Percentiles rank a stretch among this genome's conserved stretches.
phyloP scores from a whole-genome alignment of 2,329 filamentous ascomycete species.

The Aspergillus piperis region DNA sequence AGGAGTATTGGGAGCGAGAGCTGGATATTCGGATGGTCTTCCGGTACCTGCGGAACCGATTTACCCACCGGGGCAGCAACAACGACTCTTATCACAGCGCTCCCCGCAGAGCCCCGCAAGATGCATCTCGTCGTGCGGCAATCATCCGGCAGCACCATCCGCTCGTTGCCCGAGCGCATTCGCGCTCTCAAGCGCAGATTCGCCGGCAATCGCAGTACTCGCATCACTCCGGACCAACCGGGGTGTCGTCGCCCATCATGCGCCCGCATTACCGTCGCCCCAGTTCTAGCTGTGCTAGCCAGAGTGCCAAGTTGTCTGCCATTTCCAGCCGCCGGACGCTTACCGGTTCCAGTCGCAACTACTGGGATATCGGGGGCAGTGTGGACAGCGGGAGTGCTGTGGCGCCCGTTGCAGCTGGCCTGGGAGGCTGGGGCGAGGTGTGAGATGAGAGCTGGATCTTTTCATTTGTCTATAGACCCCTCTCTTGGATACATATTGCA shows the following conservation, averaged over 20 bases:
- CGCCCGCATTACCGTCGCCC: constrained; percentile 50
- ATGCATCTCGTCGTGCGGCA: constrained; percentile 73
- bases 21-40: constrained; percentile 91
- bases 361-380: constrained; percentile 87
- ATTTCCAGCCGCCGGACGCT: constrained; percentile 62
- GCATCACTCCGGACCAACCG: constrained; percentile 26
- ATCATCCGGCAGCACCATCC: constrained; percentile 88
- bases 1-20: constrained; percentile 90
- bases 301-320: constrained; percentile 76
- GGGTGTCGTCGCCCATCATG: constrained; percentile 36
- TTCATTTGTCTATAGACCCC: background rate
- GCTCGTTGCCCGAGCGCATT: constrained; percentile 64
- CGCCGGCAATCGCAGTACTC: constrained; percentile 53
- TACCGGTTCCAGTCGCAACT: constrained; percentile 72
- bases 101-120: constrained; percentile 54
- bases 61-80: constrained; percentile 55
- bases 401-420: constrained; percentile 66
- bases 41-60: constrained; percentile 76
- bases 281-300: constrained; percentile 77
- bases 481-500: constrained; percentile 9
- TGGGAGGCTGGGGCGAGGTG: constrained; percentile 75
- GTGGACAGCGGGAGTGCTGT: constrained; percentile 74
- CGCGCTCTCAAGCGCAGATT: constrained; percentile 51
- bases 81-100: constrained; percentile 35
- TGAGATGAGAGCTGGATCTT: constrained; percentile 3